Conservation (phyloP, 768 basidiomycete species). For the Termitomyces sp. region DNA sequence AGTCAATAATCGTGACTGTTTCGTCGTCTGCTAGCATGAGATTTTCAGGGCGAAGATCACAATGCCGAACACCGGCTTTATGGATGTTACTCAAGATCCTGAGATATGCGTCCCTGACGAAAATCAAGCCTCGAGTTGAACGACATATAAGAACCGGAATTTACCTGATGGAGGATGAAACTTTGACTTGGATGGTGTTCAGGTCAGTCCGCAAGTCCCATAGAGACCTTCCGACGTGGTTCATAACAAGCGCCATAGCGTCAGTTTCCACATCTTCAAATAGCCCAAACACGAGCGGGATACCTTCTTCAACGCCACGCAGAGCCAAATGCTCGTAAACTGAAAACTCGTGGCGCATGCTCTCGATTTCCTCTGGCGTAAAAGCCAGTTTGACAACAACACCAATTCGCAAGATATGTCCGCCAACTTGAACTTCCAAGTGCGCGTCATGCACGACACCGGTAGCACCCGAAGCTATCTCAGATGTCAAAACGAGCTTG, state of each 20-base stretch:
- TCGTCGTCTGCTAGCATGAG: conserved; percentile 7
- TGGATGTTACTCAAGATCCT: conserved; percentile 3
- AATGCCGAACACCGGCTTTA: conserved; percentile 10
- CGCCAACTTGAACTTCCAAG: background rate
- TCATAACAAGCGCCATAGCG: conserved; percentile 12
- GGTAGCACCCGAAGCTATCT: conserved; percentile 8
- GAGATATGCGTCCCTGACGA: conserved; percentile 5
- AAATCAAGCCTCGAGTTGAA: background rate
- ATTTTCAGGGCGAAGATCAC: conserved; percentile 9
- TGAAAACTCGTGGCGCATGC: conserved; percentile 12
- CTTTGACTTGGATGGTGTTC: background rate
- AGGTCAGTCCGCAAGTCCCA: background rate
- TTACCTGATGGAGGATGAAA: background rate
- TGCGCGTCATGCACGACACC: conserved; percentile 8
- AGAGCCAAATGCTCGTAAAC: conserved; percentile 3
- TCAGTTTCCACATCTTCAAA: conserved; percentile 12
- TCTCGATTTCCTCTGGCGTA: conserved; percentile 1
- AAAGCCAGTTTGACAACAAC: conserved; percentile 15
- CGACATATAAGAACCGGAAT: background rate
- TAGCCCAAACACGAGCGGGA: conserved; percentile 9
- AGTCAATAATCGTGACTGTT: conserved; percentile 7
- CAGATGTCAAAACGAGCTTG: conserved; percentile 4
- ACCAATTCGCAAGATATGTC: background rate
- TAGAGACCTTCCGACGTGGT: conserved; percentile 5
- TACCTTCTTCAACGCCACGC: conserved; percentile 6